Base-by-base conservation (phyloP, 345 rosid species). In the Eucalyptus rudis region DNA sequence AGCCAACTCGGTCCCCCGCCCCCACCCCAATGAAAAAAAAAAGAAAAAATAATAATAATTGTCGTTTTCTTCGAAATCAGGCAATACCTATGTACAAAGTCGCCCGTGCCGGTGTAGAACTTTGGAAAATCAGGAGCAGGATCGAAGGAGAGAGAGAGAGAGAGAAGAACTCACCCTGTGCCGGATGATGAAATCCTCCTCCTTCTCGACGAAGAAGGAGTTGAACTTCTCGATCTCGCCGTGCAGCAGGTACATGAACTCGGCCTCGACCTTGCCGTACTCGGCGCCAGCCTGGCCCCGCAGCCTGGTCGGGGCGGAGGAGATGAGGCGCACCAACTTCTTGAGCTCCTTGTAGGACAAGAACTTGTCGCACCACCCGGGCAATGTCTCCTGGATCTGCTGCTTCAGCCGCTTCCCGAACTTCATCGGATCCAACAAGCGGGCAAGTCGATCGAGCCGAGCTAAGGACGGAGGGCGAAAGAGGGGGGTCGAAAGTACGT, bases 161-260 rank as follows among this genome's bases (percentile, higher is more conserved):
- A 24, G n/a, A 54, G 33, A 44, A 14, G 27, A 13, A 89, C 83
- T 86, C 90, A 96, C 99, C 97, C 94, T 92, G 54, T 95, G 96
- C 56, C 93, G 91, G 91, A 96, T 96, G 90, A 97, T 92, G 94
- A 95, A 96, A 91, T 96, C 99, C 93, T 97, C 99, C 92, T 96
- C 99, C 90, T 96, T 94, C 90, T 96, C 99, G 87, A 96, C 91
- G 90, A 96, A 97, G 90, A 96, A 97, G 1, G 91, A 94, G 88
- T 97, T 97, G 66, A 97, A 96, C 94, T 97, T 96, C 15, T 97
- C 99, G 89, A 97, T 94, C 95, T 97, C 98, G 45, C 76, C 86
- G 91, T 96, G 95, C 91, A 97, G 88, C 93, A 94, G 90, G 87
- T 89, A 88, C 11, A 96, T 90, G 64, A 97, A 96, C 87, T 95